Evolutionary conservation across 2,329 filamentous ascomycete species (phyloP), one percentile per base, ranked within the genome.

Genomic region (Diaporthe sp.): DNA sequence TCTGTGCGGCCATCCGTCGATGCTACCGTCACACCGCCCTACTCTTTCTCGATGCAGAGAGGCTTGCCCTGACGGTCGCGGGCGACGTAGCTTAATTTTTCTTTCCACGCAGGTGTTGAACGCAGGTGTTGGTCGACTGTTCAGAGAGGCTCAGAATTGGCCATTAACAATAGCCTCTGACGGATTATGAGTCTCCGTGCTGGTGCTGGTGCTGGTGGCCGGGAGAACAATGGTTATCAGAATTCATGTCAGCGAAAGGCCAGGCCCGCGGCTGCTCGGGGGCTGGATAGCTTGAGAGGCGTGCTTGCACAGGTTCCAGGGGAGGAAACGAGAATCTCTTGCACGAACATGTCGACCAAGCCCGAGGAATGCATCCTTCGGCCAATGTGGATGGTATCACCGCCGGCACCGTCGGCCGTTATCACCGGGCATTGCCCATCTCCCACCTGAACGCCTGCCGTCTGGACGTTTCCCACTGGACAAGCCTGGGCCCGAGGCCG

Each of bases 11-110:
- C 27, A 17, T 10, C 22, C 42, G n/a, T 51, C 61, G 32, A 51
- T 66, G 63, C 19, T n/a, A 53, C 63, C 47, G 63, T 68, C 63
- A 53, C 63, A 68, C 47, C 8, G 32, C 63, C 44, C 47, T 27
- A 22, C n/a, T 39, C 2, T 37, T 15, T 68, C 32, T 68, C 39
- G 27, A 30, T 47, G 39, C 59, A 63, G 59, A 47, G 37, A 58
- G 19, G 39, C 59, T n/a, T 27, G 37, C 17, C 30, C 56, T 10
- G 12, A 22, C 35, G 56, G 35, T 22, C 3, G 25, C 17, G n/a
- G 56, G 19, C 35, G 32, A 9, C 12, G 22, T 25, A 4, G 10
- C 22, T 25, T 17, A 17, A 9, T n/a, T 25, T 8, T n/a, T 37
- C 17, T 3, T 25, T 22, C 25, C 25, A n/a, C n/a, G n/a, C n/a